phyloP scores from a whole-genome alignment of 2,329 filamentous ascomycete genomes.

The Colletotrichum gloeosporioides region DNA sequence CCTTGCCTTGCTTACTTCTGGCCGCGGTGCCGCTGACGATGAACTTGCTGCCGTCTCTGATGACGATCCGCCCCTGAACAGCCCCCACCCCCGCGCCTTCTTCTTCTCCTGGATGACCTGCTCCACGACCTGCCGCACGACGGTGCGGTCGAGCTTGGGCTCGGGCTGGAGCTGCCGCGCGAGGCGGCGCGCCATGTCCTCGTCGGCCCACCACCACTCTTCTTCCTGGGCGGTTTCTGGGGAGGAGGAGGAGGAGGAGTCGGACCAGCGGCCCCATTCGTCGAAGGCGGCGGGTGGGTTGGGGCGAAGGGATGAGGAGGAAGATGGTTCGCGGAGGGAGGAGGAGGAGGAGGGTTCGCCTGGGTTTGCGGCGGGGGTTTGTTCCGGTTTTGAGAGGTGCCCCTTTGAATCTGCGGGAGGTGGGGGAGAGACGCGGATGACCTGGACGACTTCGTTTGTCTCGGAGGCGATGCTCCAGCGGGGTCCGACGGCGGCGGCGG shows the following conservation, averaged over 20 bases:
- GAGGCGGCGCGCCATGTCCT: conserved; percentile 49
- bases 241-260: background rate
- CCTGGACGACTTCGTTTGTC: conserved; percentile 32
- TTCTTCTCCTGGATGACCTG: conserved; percentile 36
- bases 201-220: conserved; percentile 53
- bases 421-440: conserved; percentile 34
- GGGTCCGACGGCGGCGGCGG: conserved; percentile 41
- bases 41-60: conserved; percentile 5
- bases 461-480: conserved; percentile 41
- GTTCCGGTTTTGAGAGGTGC: background rate
- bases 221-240: background rate
- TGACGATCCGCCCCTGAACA: conserved; percentile 31
- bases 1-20: background rate
- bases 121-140: conserved; percentile 34
- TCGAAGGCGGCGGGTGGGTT: conserved; percentile 38
- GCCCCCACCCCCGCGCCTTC: conserved; percentile 36
- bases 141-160: conserved; percentile 28
- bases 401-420: background rate
- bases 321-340: background rate
- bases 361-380: background rate
- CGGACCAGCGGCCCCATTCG: conserved; percentile 48
- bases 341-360: background rate
- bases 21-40: background rate
- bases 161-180: conserved; percentile 44
- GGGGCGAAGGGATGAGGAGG: background rate